Base-by-base conservation (phyloP, 257 asterid genomes). In the Hygrophila difformis region DNA sequence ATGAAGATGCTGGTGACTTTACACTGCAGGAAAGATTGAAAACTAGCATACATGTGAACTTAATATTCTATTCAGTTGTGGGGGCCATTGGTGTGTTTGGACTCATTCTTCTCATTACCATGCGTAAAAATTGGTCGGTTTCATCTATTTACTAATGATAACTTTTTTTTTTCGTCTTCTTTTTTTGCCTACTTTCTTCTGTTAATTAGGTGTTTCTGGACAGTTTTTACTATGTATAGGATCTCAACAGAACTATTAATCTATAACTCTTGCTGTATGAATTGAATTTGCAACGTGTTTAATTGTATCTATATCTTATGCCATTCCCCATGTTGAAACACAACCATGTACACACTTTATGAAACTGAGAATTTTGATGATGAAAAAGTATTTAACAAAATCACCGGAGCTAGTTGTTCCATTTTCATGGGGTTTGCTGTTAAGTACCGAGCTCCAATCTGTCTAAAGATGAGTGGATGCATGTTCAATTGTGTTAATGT, bases 1-100 rank as follows among this genome's bases (percentile, higher is more conserved):
- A 75, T 62, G 96, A 91, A 80, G 99, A 91, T 67, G 94, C 99
- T 54, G 99, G 96, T 20, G 99, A 91, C 66, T 91, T 86, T 64
- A 80, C 92, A 11, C 56, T 86, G 75, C 59, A 70, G 54, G 96
- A 91, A 72, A 78, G 95, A 73, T 62, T 91, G 75, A 91, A 74
- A 85, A 86, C 99, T 49, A 91, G 99, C 77, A 53, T 91, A 48
- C 99, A 65, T 66, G 94, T 80, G 57, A 91, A 91, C 81, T 66
- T 91, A 72, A 72, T 91, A 63, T 91, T 91, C 77, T 91, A 91
- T 61, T 67, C 71, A 53, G 69, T 82, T 60, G 81, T 91, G 74
- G 99, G 99, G 28, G 60, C 79, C 61, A 72, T 91, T 63, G 99
- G 95, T 64, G 87, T 91, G 60, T 49, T 91, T 55, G 99, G 99